A percentile compares a stretch with the other conserved stretches of the same genome.
Evolutionary conservation across 441 rosid genomes (phyloP).

Genomic region (Adansonia rubrostipa): DNA sequence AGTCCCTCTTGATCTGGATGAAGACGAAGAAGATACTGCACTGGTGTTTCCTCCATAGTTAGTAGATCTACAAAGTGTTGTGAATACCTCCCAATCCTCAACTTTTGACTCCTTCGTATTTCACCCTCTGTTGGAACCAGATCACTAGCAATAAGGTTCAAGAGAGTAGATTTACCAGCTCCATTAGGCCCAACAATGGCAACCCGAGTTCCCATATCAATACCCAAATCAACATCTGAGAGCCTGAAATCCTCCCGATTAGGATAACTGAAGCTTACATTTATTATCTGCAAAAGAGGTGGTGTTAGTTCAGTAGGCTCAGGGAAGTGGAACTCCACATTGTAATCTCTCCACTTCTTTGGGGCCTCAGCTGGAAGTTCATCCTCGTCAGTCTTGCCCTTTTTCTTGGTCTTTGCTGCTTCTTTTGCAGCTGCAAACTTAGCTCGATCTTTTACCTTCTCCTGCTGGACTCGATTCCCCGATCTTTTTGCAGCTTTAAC

Average conservation of each 20-base stretch:
- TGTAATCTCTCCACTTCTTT: slow-evolving; percentile 84
- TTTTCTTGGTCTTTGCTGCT: slow-evolving; percentile 62
- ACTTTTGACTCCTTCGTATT: slow-evolving; percentile 79
- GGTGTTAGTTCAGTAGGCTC: slow-evolving; percentile 95
- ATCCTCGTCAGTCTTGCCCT: slow-evolving; percentile 78
- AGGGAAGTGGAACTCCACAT: slow-evolving; percentile 90
- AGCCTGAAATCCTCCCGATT: slow-evolving; percentile 78
- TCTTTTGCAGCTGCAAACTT: slow-evolving; percentile 62
- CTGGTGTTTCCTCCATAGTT: slow-evolving; percentile 91
- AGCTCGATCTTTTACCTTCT: slow-evolving; percentile 59
- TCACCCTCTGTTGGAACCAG: slow-evolving; percentile 81
- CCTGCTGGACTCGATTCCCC: slow-evolving; percentile 80
- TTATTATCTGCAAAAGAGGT: slow-evolving; percentile 83
- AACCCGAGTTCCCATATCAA: slow-evolving; percentile 94
- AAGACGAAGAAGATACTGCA: slow-evolving; percentile 91
- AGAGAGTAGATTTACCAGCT: slow-evolving; percentile 90
- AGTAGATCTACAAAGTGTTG: slow-evolving; percentile 94
- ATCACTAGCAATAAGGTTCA: slow-evolving; percentile 93
- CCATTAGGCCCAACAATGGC: slow-evolving; percentile 96
- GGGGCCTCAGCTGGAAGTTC: slow-evolving; percentile 72
- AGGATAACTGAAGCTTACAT: slow-evolving; percentile 86
- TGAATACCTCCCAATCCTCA: slow-evolving; percentile 88
- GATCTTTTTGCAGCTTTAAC: slow-evolving; percentile 79
- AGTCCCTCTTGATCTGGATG: slow-evolving; percentile 93
- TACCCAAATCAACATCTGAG: slow-evolving; percentile 80